phyloP scores from a whole-genome alignment of 805 yeast species.

The Zygoascus flipseniorum region DNA sequence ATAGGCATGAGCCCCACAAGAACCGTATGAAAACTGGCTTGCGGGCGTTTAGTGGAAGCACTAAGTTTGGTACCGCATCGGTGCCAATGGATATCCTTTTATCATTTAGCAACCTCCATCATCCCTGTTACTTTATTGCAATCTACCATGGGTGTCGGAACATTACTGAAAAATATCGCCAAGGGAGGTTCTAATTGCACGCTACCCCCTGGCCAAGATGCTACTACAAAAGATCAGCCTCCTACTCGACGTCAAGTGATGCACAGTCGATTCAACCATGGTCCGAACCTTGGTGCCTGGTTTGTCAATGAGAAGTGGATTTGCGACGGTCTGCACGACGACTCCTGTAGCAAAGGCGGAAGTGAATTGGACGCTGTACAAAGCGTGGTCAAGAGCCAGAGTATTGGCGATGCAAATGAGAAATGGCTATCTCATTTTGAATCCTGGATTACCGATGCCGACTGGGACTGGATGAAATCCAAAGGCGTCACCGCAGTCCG shows the following conservation, averaged over 20 bases:
- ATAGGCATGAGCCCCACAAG: no score
- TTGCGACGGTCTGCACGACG: conserved; percentile 33
- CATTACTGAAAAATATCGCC: background rate
- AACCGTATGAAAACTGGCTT: no score
- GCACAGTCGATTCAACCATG: conserved; percentile 46
- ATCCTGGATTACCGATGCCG: conserved; percentile 51
- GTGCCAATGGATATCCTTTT: no score
- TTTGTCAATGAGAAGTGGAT: conserved; percentile 74
- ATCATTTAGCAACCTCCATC: no score
- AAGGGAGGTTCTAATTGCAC: background rate
- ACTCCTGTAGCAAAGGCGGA: conserved; percentile 34
- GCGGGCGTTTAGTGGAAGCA: no score
- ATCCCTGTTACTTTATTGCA: no score
- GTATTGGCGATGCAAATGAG: conserved; percentile 45
- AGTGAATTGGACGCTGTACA: conserved; percentile 70
- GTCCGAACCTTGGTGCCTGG: conserved; percentile 77
- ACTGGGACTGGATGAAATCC: conserved; percentile 67
- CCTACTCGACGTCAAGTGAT: conserved; percentile 28
- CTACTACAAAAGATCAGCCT: conserved; percentile 23
- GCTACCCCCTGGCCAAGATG: conserved; percentile 11
- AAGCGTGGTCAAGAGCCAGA: conserved; percentile 39
- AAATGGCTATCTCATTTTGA: conserved; percentile 58
- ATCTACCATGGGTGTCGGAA: background rate
- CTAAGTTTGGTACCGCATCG: no score
- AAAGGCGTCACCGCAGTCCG: conserved; percentile 73